phyloP scores from a whole-genome alignment of 2,329 filamentous ascomycete species.

The Delphinella strobiligena region DNA sequence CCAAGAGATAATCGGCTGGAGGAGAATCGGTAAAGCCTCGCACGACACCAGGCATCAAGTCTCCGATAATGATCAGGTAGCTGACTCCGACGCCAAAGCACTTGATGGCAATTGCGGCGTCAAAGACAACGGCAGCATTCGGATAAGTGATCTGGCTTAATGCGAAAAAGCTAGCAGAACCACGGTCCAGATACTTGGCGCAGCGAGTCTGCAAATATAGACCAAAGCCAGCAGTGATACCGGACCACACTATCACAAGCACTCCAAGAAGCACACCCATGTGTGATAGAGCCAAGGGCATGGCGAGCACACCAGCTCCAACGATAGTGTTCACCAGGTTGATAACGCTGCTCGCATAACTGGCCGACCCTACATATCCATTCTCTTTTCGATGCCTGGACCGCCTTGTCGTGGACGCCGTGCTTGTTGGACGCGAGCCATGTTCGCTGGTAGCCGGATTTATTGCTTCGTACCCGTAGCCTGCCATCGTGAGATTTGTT shows the following conservation, averaged over 20 bases:
- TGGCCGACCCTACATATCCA: slow-evolving; percentile 60
- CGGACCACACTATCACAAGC: slow-evolving; percentile 83
- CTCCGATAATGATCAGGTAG: slow-evolving; percentile 97
- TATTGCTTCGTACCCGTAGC: slow-evolving; percentile 37
- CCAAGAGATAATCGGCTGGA: slow-evolving; percentile 62
- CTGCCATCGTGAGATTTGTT: slow-evolving; percentile 28
- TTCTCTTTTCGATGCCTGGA: slow-evolving; percentile 56
- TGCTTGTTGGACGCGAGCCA: slow-evolving; percentile 29
- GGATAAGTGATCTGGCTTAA: slow-evolving; percentile 94
- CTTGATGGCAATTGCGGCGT: slow-evolving; percentile 91
- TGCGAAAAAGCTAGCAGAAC: slow-evolving; percentile 87
- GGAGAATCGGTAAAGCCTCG: slow-evolving; percentile 57
- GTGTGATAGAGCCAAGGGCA: slow-evolving; percentile 91
- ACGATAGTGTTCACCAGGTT: slow-evolving; percentile 97
- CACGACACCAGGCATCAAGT: slow-evolving; percentile 92
- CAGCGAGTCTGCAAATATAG: slow-evolving; percentile 91
- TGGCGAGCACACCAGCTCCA: slow-evolving; percentile 83
- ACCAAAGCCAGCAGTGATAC: slow-evolving; percentile 76
- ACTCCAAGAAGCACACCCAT: slow-evolving; percentile 85
- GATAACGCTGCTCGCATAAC: slow-evolving; percentile 82
- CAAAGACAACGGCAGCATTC: slow-evolving; percentile 88
- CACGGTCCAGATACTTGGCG: slow-evolving; percentile 82
- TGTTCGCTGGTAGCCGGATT: slow-evolving; percentile 25
- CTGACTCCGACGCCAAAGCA: slow-evolving; percentile 96
- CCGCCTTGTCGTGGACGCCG: slow-evolving; percentile 34